Evolutionary conservation across 192 early-diverging fungal genomes (phyloP), one percentile per base, ranked within the genome.

Genomic region (Mortierella claussenii): DNA sequence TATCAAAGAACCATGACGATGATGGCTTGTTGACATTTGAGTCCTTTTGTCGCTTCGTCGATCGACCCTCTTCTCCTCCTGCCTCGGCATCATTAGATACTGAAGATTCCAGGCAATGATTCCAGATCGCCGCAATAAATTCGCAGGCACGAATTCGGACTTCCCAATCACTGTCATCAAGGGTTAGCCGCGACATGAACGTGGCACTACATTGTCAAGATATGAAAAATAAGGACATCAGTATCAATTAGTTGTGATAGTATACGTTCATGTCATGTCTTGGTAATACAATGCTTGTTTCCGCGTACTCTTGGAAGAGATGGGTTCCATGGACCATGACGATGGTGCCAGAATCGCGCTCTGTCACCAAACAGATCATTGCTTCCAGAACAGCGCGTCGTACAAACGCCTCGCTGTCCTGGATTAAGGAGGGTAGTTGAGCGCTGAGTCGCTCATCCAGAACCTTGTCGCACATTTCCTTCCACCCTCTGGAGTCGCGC

Each of bases 151-250:
- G 63, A 24, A 87, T 82, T 26, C 79, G 59, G 31, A 85, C 84
- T 34, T 85, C 82, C 56, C 76, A 81, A 47, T 87, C 86, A 15
- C 76, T 58, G 68, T 85, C 86, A 51, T 87, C 76, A 43, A 87
- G 53, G 1, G 75, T 81, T 2, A 83, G 32, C 24, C 63, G 73
- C 6, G 65, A 51, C 65, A 87, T 80, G 36, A 81, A 64, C 1
- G 20, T 24, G 0, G 78, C 65, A 51, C 85, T 87, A 76, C 13
- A 37, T 17, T 37, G 33, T 40, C 13, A 47, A 55, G 21, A 33
- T 54, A 46, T 40, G 3, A 12, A 12, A 6, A 53, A 53, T 53
- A 53, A 32, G 13, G 11, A 18, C 26, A 53, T 8, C 4, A 32
- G 18, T 10, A 53, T 26, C 6, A 46, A 46, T 17, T 11, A 46